Base-by-base conservation (phyloP, 108 stramenopile species). In the Cyclostephanos tholiformis region DNA sequence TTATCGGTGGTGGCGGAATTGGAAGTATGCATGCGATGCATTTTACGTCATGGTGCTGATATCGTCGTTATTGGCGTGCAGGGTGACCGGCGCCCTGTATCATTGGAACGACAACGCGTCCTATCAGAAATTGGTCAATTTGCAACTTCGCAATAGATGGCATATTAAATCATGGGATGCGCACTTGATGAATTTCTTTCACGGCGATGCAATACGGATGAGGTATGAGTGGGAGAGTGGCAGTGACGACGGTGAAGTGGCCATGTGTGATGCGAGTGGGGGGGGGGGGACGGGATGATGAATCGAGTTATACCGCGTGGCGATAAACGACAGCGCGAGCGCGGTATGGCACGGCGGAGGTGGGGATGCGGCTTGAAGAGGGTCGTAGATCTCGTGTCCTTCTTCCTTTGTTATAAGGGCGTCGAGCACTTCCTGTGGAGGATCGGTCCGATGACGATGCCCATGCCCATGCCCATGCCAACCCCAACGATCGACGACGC, bases 331-430 rank as follows among this genome's bases (percentile, higher is more conserved):
- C 16, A 4, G 35, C 63, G 25, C 17, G n/a, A n/a, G n/a, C n/a
- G n/a, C n/a, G n/a, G n/a, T n/a, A n/a, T n/a, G n/a, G n/a, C n/a
- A n/a, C n/a, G n/a, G n/a, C n/a, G n/a, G n/a, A n/a, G 1, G 38
- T 64, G 36, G 19, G 65, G 65, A 27, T 20, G 17, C 20, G 17
- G 65, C 4, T 0, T 49, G 49, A 65, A 65, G 20, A 17, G 48
- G 20, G 27, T 46, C 38, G 0, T 65, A 19, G 65, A 65, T 32
- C 46, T 65, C 3, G 13, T 65, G 20, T 49, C 65, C 26, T 65
- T 65, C 50, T 46, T 65, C 65, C n/a, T 65, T 0, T 65, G 65
- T 46, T 65, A 65, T 46, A 65, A 65, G 39, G 0, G 44, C 20
- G 65, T 65, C 29, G 65, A 65, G 13, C 48, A 46, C 43, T 65